Conservation (phyloP, 1,284 basidiomycete species). For the Apiotrichum brassicae region DNA sequence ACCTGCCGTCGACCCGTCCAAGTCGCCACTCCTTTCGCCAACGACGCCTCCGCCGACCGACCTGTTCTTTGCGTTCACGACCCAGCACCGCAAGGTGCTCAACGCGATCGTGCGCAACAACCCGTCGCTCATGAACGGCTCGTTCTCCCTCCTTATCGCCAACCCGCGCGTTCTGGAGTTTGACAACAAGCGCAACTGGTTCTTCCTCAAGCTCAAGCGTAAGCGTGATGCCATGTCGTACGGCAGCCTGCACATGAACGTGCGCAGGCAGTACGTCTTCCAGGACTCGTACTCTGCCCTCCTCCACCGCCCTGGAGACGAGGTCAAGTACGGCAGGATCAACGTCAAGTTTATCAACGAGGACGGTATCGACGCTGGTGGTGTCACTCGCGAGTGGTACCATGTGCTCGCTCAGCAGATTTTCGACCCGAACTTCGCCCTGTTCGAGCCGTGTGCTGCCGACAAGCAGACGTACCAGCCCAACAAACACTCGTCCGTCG, state of each 20-base stretch:
- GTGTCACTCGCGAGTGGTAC: slow-evolving; percentile 98
- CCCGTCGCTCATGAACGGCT: slow-evolving; percentile 94
- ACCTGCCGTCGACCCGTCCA: slow-evolving; percentile 21
- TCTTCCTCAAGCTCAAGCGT: slow-evolving; percentile 90
- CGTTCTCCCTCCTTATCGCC: slow-evolving; percentile 91
- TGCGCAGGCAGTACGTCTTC: slow-evolving; percentile 88
- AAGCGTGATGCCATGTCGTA: slow-evolving; percentile 67
- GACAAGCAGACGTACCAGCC: slow-evolving; percentile 93
- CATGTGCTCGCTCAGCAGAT: slow-evolving; percentile 95
- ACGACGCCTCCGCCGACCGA: slow-evolving; percentile 61
- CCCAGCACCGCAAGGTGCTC: slow-evolving; percentile 86
- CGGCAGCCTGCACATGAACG: slow-evolving; percentile 79
- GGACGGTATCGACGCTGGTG: slow-evolving; percentile 97
- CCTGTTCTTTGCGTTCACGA: slow-evolving; percentile 89
- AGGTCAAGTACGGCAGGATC: slow-evolving; percentile 97
- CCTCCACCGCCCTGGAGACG: slow-evolving; percentile 83
- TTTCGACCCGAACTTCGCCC: slow-evolving; percentile 94
- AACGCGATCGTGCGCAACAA: slow-evolving; percentile 98
- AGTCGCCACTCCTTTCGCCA: slow-evolving; percentile 54
- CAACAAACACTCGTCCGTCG: slow-evolving; percentile 79
- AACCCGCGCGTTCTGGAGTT: slow-evolving; percentile 97
- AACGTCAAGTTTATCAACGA: slow-evolving; percentile 96
- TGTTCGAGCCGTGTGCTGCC: slow-evolving; percentile 95
- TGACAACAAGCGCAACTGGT: slow-evolving; percentile 99
- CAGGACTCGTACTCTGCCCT: slow-evolving; percentile 94